A percentile compares a stretch with the other conserved stretches of the same genome.
Conservation (phyloP, 2,329 filamentous ascomycete species). For the Exserohilum rostratum region DNA sequence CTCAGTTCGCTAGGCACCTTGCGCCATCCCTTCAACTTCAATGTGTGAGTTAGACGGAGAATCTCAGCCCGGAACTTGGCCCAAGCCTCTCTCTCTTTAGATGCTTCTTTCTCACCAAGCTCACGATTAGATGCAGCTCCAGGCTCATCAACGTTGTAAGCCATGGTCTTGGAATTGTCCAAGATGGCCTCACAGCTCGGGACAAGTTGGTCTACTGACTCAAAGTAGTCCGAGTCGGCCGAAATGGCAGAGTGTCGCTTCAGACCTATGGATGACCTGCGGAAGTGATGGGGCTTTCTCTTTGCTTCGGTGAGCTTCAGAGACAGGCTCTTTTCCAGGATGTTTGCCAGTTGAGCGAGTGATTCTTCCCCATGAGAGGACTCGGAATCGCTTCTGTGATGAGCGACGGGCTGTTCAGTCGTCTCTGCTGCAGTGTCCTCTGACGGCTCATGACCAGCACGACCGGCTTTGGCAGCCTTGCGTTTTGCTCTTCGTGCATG, state of each 20-base stretch:
- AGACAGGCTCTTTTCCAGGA: constrained; percentile 71
- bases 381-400: constrained; percentile 60
- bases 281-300: constrained; percentile 35
- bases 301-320: constrained; percentile 41
- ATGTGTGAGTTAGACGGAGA: constrained; percentile 83
- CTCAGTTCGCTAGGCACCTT: constrained; percentile 75
- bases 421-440: constrained; percentile 8
- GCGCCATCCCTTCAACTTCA: constrained; percentile 90
- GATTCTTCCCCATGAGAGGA: constrained; percentile 72
- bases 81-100: constrained; percentile 79
- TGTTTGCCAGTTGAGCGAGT: constrained; percentile 79
- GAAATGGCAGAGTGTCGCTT: constrained; percentile 62
- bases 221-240: constrained; percentile 84
- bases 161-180: constrained; percentile 88
- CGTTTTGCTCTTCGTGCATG: constrained; percentile 59
- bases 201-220: constrained; percentile 78
- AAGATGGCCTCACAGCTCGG: constrained; percentile 83
- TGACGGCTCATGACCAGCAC: constrained; percentile 4
- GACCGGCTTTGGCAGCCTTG: constrained; percentile 55
- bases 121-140: constrained; percentile 55
- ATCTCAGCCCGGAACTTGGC: constrained; percentile 90
- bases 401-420: constrained; percentile 17
- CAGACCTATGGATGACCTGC: constrained; percentile 40
- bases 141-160: constrained; percentile 68
- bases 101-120: constrained; percentile 53